A percentile compares a stretch with the other conserved stretches of the same genome.
Conservation (phyloP, 1,139 yeast species). For the Taphrina communis region DNA sequence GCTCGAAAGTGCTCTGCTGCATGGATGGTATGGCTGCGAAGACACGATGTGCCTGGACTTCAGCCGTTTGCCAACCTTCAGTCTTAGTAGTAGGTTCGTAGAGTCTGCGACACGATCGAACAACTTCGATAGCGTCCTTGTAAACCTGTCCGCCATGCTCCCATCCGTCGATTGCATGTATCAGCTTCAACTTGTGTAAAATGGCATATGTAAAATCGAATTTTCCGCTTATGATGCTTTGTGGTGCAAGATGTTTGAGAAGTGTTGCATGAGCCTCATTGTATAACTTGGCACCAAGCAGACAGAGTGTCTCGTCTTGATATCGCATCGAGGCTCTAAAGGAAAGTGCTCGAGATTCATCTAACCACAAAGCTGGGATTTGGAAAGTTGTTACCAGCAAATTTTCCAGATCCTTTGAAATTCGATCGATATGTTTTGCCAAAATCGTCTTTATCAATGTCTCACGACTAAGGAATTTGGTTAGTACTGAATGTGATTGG, state of each 20-base stretch:
- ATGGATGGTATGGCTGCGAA: constrained; percentile 22
- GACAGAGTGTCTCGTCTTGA: constrained; percentile 66
- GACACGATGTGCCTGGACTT: constrained; percentile 13
- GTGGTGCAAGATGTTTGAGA: constrained; percentile 69
- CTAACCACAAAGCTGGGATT: constrained; percentile 43
- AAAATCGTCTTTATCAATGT: constrained; percentile 1
- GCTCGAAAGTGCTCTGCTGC: constrained; percentile 33
- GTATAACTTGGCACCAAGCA: constrained; percentile 67
- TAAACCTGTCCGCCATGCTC: constrained; percentile 56
- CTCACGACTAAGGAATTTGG: constrained; percentile 9
- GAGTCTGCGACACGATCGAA: background rate
- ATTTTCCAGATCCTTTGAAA: constrained; percentile 9
- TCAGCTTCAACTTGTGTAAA: constrained; percentile 58
- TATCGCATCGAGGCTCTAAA: constrained; percentile 59
- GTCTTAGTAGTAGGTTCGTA: background rate
- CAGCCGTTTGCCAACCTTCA: background rate
- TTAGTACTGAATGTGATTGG: background rate
- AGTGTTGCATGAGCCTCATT: constrained; percentile 69
- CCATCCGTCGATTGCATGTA: constrained; percentile 62
- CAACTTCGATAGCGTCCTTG: constrained; percentile 48
- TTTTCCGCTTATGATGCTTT: constrained; percentile 58
- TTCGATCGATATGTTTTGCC: constrained; percentile 16
- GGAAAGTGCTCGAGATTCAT: constrained; percentile 49
- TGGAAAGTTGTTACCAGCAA: constrained; percentile 45
- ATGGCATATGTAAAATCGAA: constrained; percentile 56